phyloP scores from a whole-genome alignment of 2,329 filamentous ascomycete species.

The Colletotrichum eleusines region DNA sequence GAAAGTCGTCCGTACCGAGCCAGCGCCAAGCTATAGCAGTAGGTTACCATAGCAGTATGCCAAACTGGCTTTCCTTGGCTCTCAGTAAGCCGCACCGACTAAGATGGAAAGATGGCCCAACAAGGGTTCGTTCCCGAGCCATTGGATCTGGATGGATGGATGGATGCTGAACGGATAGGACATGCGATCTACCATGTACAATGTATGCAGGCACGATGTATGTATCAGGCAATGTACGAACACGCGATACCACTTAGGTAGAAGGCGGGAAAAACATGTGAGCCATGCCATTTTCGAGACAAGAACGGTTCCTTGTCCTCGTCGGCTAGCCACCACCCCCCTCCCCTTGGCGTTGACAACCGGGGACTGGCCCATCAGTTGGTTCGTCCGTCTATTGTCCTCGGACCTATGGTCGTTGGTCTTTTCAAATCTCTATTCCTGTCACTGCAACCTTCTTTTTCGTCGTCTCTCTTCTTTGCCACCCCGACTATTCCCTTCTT shows the following conservation, averaged over 20 bases:
- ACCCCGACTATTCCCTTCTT: constrained; percentile 14
- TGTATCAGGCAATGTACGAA: background rate
- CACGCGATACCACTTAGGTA: background rate
- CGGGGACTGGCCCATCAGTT: constrained; percentile 12
- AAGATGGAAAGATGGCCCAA: background rate
- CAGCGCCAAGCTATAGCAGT: background rate
- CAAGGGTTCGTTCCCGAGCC: constrained; percentile 11
- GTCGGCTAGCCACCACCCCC: background rate
- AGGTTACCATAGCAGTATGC: background rate
- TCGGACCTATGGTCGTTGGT: background rate
- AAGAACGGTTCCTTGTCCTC: constrained; percentile 29
- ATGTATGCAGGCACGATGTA: no score
- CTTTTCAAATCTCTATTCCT: constrained; percentile 27
- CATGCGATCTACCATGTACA: background rate
- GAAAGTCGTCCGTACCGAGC: background rate
- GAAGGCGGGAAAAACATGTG: constrained; percentile 28
- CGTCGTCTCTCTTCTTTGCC: constrained; percentile 18
- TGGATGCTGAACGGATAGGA: background rate
- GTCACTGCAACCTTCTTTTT: constrained; percentile 23
- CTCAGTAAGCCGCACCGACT: constrained; percentile 11
- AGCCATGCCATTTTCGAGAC: constrained; percentile 36
- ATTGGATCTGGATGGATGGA: no score
- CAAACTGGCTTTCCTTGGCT: constrained; percentile 32
- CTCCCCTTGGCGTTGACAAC: constrained; percentile 37
- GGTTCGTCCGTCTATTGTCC: constrained; percentile 36